Base-by-base conservation (phyloP, 2,329 filamentous ascomycete species). In the Sporothrix brunneoviolacea region DNA sequence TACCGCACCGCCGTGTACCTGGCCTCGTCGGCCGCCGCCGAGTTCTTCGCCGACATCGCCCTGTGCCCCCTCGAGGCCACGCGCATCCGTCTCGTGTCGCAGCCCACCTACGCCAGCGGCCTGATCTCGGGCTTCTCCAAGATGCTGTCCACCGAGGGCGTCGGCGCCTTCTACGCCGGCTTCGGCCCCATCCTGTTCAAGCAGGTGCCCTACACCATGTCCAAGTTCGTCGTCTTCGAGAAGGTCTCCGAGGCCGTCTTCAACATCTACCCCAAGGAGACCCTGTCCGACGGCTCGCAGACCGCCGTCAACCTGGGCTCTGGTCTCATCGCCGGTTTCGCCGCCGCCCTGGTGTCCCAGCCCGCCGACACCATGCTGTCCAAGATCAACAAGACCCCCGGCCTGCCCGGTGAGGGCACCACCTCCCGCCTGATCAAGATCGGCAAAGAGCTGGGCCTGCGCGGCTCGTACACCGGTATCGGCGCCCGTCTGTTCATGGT, bases 311-410 rank as follows among this genome's bases (percentile, higher is more conserved):
- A 91, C 79, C 76, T 66, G 37, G 61, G 62, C 52, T 60, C 57
- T 49, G 63, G 64, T 58, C 63, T 65, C 36, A 50, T 62, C 35
- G 62, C 64, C 87, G 86, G 86, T 82, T 86, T 91, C 72, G 86
- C 86, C 61, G 86, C 86, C 60, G 86, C 86, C 65, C 66, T 89
- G 63, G 78, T 91, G 65, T 91, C 86, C 56, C 86, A 91, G 74
- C 86, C 86, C 61, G 86, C 86, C 65, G 86, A 91, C 69, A 91
- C 86, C 64, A 90, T 91, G 86, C 81, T 91, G 61, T 82, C 76
- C 73, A 90, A 89, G 80, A 90, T 91, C 77, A 91, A 91, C 83
- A 91, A 90, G 83, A 86, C 84, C 70, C 83, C 84, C 73, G 86
- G 85, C 71, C 72, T 79, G 56, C 86, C 86, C 59, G 86, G 86